Evolutionary conservation across 164 flowering plant species (phyloP).

Genomic region (Macadamia integrifolia): DNA sequence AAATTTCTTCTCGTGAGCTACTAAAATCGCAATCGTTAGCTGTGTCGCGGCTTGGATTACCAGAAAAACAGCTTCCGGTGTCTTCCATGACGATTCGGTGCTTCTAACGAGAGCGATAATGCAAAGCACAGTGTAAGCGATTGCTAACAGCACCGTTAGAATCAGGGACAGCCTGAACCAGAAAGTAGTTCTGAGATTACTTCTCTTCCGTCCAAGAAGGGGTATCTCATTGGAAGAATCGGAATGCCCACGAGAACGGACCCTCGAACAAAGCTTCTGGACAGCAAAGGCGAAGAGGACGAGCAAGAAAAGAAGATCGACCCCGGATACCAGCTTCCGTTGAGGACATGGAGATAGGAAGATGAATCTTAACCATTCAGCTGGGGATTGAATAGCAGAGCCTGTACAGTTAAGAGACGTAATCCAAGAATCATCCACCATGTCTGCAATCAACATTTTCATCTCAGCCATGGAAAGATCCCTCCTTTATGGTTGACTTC

Average conservation of each 20-base stretch:
- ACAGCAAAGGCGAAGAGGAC: constrained; percentile 29
- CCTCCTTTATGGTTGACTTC: background rate
- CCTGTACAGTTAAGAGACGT: constrained; percentile 36
- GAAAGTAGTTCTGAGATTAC: constrained; percentile 21
- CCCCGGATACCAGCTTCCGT: constrained; percentile 43
- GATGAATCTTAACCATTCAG: constrained; percentile 34
- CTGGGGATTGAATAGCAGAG: constrained; percentile 14
- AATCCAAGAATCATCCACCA: constrained; percentile 34
- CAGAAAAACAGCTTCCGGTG: constrained; percentile 50
- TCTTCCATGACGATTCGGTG: constrained; percentile 35
- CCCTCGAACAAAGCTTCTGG: constrained; percentile 42
- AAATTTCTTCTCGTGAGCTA: constrained; percentile 74
- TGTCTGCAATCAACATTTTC: constrained; percentile 2
- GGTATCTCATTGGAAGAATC: constrained; percentile 33
- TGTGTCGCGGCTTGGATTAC: constrained; percentile 58
- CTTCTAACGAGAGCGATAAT: constrained; percentile 31
- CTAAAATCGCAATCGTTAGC: constrained; percentile 31
- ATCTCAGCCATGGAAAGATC: background rate
- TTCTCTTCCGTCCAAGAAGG: constrained; percentile 20
- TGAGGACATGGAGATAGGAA: constrained; percentile 90
- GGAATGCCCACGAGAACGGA: constrained; percentile 14
- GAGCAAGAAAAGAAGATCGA: constrained; percentile 53
- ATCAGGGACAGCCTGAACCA: constrained; percentile 53
- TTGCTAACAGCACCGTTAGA: constrained; percentile 39
- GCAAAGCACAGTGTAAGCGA: constrained; percentile 32